Evolutionary conservation across 495 filamentous ascomycete genomes (phyloP), one percentile per base, ranked within the genome.

Genomic region (Penicillium malachiteum): DNA sequence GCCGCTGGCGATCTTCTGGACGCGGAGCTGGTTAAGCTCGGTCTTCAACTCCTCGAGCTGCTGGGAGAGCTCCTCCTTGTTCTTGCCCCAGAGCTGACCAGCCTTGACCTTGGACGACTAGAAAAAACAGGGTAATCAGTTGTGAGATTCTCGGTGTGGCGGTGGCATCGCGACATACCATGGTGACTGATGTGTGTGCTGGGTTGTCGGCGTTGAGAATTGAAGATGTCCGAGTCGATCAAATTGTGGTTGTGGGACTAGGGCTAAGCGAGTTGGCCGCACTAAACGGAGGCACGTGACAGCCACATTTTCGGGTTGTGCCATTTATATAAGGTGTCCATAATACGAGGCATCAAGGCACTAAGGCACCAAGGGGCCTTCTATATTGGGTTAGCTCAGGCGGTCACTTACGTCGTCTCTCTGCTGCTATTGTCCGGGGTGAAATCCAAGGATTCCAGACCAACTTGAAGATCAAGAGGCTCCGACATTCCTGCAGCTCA

Each of bases 41-140:
- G 84, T 84, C 88, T 98, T 96, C 70, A 96, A 84, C 75, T 95
- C 91, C 64, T 85, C 84, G 65, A 96, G 83, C 78, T 97, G 92
- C 83, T 92, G 92, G 73, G 83, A 83, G 75, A 98, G 84, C 64
- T 98, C 95, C 69, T 93, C 89, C 87, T 97, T 97, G 87, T 82
- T 89, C 91, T 99, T 99, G 78, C 87, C 86, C 94, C 95, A 97
- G 75, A 99, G 89, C 80, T 87, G 83, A 80, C 81, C 85, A 74
- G 92, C 84, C 85, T 96, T 97, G 78, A 97, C 90, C 82, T 95
- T 95, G 74, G 84, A 81, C 80, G 91, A 95, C 91, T 93, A 60
- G 26, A 62, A 52, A 58, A 50, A 48, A 55, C 17, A 47, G 53
- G 38, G 48, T 48, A 50, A 46, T 72, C 60, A 74, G 69, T 51